Percentiles rank a stretch among this genome's conserved stretches.
Evolutionary conservation across 441 rosid genomes (phyloP).

Genomic region (Codiaeum variegatum): DNA sequence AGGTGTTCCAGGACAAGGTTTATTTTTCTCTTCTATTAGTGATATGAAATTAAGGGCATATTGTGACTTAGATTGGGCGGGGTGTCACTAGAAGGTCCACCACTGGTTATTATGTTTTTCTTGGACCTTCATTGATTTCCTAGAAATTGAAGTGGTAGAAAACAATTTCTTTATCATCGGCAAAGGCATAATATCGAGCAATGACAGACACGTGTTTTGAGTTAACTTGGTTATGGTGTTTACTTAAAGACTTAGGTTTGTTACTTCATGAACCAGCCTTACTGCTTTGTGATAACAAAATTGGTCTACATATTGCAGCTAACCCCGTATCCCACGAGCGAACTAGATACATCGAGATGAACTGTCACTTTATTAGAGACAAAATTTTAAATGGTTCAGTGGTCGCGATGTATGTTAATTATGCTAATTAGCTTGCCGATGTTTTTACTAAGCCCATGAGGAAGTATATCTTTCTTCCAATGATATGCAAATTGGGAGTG

Average conservation of each 20-base stretch:
- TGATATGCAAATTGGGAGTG: no score
- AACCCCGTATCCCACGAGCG: no score
- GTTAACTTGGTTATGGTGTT: neutral
- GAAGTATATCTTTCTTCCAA: no score
- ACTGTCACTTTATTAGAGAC: no score
- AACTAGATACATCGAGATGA: no score
- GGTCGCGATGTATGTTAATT: no score
- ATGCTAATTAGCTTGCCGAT: no score
- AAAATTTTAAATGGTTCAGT: no score
- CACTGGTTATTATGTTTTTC: neutral
- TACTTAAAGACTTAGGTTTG: neutral
- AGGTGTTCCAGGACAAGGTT: neutral
- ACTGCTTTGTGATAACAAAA: no score
- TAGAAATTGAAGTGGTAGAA: constrained; percentile 11
- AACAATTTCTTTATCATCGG: neutral
- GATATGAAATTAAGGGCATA: neutral
- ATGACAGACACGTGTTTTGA: constrained; percentile 11
- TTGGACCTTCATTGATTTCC: neutral
- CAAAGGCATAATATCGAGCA: constrained; percentile 8
- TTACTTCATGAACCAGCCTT: no score
- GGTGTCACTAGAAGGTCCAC: constrained; percentile 2
- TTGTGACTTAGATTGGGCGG: constrained; percentile 19
- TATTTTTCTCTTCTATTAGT: neutral
- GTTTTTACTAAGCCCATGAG: no score
- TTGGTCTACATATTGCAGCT: no score